Conservation (phyloP, 331 rosid species). For the Quercus tomentella region DNA sequence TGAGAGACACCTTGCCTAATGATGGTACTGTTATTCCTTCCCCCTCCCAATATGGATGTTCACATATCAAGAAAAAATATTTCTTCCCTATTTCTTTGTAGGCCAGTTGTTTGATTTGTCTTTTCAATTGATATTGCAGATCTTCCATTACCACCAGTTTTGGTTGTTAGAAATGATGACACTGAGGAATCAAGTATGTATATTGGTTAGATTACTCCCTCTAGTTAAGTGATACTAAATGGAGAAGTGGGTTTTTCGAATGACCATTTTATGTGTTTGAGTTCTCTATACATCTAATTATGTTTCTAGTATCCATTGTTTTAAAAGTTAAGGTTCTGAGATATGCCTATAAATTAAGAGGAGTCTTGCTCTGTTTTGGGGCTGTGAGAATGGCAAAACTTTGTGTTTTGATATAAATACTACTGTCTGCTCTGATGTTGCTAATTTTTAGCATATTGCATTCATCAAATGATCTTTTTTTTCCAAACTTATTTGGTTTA, state of each 20-base stretch:
- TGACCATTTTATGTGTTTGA: neutral
- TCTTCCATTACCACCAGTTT: constrained; percentile 68
- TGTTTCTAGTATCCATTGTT: neutral
- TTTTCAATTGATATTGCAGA: constrained; percentile 33
- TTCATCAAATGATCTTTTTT: neutral
- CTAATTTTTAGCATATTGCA: neutral
- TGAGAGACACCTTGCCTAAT: constrained; percentile 67
- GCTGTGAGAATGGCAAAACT: neutral
- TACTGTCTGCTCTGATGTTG: neutral
- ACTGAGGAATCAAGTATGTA: constrained; percentile 68
- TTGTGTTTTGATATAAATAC: neutral
- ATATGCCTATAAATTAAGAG: neutral
- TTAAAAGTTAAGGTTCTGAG: neutral
- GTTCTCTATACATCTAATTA: neutral
- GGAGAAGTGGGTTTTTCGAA: neutral
- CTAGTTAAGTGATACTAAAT: neutral
- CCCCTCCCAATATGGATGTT: neutral
- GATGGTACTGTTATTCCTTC: constrained; percentile 35
- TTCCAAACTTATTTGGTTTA: neutral
- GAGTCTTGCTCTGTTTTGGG: neutral
- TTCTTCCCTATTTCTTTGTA: neutral
- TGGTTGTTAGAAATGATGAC: constrained; percentile 62
- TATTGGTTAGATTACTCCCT: neutral
- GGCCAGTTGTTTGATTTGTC: neutral
- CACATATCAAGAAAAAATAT: neutral